Evolutionary conservation across 352 stramenopile genomes (phyloP).

Genomic region (Globisporangium yorkense): DNA sequence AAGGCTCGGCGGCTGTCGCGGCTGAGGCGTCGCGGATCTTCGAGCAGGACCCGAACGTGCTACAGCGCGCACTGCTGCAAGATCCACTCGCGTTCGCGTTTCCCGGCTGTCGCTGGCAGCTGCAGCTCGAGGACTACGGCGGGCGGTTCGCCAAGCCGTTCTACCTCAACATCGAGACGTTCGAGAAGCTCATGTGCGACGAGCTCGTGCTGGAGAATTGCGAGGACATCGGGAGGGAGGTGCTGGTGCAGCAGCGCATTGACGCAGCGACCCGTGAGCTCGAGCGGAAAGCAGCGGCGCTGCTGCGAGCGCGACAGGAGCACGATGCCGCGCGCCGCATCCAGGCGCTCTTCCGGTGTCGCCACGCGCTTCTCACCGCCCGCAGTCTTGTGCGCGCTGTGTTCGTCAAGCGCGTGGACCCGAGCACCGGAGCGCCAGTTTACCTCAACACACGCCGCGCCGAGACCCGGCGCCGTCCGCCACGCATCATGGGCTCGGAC

Average conservation of each 20-base stretch:
- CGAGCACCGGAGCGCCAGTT: slow-evolving; percentile 34
- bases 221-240: slow-evolving; percentile 43
- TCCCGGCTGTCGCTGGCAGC: slow-evolving; percentile 48
- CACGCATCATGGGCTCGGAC: slow-evolving; percentile 42
- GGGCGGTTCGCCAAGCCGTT: slow-evolving; percentile 53
- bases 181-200: slow-evolving; percentile 64
- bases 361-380: slow-evolving; percentile 30
- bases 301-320: slow-evolving; percentile 25
- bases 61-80: slow-evolving; percentile 37
- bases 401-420: slow-evolving; percentile 62
- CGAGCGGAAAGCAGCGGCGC: slow-evolving; percentile 17
- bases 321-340: slow-evolving; percentile 43
- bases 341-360: slow-evolving; percentile 58
- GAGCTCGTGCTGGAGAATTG: slow-evolving; percentile 67
- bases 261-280: slow-evolving; percentile 32
- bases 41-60: slow-evolving; percentile 36
- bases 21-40: slow-evolving; percentile 45
- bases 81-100: slow-evolving; percentile 23
- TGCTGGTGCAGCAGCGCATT: slow-evolving; percentile 47
- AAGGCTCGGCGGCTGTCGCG: slow-evolving; percentile 24
- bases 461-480: slow-evolving; percentile 29
- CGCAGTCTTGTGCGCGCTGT: slow-evolving; percentile 44
- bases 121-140: slow-evolving; percentile 50
- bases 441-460: slow-evolving; percentile 58
- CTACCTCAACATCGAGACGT: slow-evolving; percentile 56